A percentile compares a stretch with the other conserved stretches of the same genome.
Evolutionary conservation across 768 basidiomycete species (phyloP).

Genomic region (Macrolepiota fuliginosa): DNA sequence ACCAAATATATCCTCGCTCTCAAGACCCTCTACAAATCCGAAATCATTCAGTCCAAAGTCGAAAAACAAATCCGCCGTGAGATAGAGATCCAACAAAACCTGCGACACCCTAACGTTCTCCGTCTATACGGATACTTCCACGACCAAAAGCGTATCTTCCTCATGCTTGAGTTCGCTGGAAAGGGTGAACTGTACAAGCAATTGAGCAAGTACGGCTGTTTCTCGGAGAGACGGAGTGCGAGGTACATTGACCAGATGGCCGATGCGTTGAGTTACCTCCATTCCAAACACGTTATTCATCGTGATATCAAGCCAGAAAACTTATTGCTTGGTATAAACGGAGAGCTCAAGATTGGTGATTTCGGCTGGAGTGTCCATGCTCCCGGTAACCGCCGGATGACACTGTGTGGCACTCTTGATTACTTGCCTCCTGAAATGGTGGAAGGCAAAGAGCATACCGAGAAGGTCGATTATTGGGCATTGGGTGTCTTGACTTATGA

Average conservation of each 20-base stretch:
- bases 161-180: slow-evolving; percentile 97
- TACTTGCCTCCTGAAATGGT: slow-evolving; percentile 99
- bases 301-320: slow-evolving; percentile 99
- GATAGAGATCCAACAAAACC: slow-evolving; percentile 97
- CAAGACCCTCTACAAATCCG: slow-evolving; percentile 96
- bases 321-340: slow-evolving; percentile 88
- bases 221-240: slow-evolving; percentile 84
- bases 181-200: slow-evolving; percentile 98
- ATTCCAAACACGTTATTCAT: slow-evolving; percentile 96
- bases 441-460: slow-evolving; percentile 84
- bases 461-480: slow-evolving; percentile 94
- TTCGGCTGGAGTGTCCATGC: slow-evolving; percentile 99
- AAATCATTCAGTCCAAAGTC: slow-evolving; percentile 86
- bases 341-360: slow-evolving; percentile 97
- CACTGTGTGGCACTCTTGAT: slow-evolving; percentile 93
- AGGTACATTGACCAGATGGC: slow-evolving; percentile 98
- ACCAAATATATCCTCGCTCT: slow-evolving; percentile 94
- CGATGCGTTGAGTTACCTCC: slow-evolving; percentile 89
- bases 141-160: slow-evolving; percentile 95
- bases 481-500: slow-evolving; percentile 96
- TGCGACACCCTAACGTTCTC: slow-evolving; percentile 92
- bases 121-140: slow-evolving; percentile 97
- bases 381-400: slow-evolving; percentile 83
- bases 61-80: slow-evolving; percentile 98
- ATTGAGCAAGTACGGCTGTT: slow-evolving; percentile 79